Evolutionary conservation across 805 yeast species (phyloP).

Genomic region (Barnettozyma sp.): DNA sequence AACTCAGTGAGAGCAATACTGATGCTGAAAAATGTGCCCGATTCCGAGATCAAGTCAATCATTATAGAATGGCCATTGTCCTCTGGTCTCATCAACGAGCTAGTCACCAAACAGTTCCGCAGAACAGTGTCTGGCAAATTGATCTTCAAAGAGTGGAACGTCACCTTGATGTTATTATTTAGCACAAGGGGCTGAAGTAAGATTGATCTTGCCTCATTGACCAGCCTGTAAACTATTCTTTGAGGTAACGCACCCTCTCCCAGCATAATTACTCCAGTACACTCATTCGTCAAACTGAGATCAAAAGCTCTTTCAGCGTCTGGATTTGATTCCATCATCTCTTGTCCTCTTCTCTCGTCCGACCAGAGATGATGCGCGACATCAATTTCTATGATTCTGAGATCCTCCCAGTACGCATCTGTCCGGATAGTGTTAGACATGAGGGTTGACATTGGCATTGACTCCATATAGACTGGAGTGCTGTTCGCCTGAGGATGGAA

Average conservation of each 20-base stretch:
- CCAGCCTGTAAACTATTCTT: conserved; percentile 22
- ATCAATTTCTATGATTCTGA: conserved; percentile 14
- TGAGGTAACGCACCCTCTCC: conserved; percentile 21
- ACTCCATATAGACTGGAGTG: neutral
- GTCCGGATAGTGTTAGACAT: conserved; percentile 12
- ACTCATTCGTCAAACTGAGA: conserved; percentile 11
- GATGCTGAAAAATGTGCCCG: conserved; percentile 47
- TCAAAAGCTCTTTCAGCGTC: conserved; percentile 21
- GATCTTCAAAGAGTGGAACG: conserved; percentile 24
- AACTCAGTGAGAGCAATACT: conserved; percentile 40
- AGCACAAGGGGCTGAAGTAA: conserved; percentile 19
- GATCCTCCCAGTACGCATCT: neutral
- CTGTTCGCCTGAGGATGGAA: too few species aligned
- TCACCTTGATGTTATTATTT: conserved; percentile 20
- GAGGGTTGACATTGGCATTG: conserved; percentile 10
- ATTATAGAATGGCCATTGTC: conserved; percentile 28
- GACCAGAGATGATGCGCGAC: conserved; percentile 23
- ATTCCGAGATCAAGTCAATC: conserved; percentile 48
- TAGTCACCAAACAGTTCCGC: conserved; percentile 32
- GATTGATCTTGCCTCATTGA: conserved; percentile 16
- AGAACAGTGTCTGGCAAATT: conserved; percentile 33
- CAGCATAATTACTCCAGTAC: conserved; percentile 17
- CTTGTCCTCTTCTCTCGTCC: neutral
- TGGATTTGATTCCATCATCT: too few species aligned
- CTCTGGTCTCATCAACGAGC: conserved; percentile 26